phyloP scores from a whole-genome alignment of 2,329 filamentous ascomycete genomes.

The Hypoxylon sp. region DNA sequence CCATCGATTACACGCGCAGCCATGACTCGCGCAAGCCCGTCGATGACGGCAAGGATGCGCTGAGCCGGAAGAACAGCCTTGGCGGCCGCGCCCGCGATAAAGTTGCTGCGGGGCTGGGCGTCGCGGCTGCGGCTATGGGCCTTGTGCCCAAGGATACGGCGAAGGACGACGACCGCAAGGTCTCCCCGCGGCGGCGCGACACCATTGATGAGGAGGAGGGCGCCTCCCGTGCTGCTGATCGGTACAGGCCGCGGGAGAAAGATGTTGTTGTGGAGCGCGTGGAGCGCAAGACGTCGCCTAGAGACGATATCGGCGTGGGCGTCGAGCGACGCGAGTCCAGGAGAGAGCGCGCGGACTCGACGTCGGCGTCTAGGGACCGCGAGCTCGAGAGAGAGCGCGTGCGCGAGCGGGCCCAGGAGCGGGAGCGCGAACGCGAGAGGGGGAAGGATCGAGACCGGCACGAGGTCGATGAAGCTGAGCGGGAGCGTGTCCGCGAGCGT shows the following conservation, averaged over 20 bases:
- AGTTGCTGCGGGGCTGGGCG: conserved; percentile 63
- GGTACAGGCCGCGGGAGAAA: conserved; percentile 51
- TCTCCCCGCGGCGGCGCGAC: conserved; percentile 52
- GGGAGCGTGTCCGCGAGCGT: conserved; percentile 50
- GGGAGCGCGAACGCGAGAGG: conserved; percentile 44
- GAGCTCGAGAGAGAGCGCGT: conserved; percentile 42
- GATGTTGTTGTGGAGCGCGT: conserved; percentile 45
- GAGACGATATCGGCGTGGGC: conserved; percentile 44
- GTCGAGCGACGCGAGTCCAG: conserved; percentile 50
- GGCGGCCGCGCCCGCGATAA: conserved; percentile 64
- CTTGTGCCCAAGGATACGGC: conserved; percentile 60
- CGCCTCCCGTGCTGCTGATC: conserved; percentile 49
- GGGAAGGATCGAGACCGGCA: conserved; percentile 14
- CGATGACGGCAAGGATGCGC: conserved; percentile 47
- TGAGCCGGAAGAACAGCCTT: conserved; percentile 58
- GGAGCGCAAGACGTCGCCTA: conserved; percentile 47
- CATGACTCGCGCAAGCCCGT: conserved; percentile 44
- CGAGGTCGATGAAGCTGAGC: conserved; percentile 25
- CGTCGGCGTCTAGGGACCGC: conserved; percentile 45
- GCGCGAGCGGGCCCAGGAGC: conserved; percentile 43
- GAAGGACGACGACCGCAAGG: conserved; percentile 55
- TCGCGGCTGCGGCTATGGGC: conserved; percentile 65
- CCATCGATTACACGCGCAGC: conserved; percentile 47
- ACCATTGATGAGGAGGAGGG: conserved; percentile 45
- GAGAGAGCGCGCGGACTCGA: conserved; percentile 45